A percentile compares a stretch with the other conserved stretches of the same genome.
These are phyloP conservation scores for Trapa bicornis DNA, from an alignment of 345 rosid genomes.

Conservation along the genomic window DNA sequence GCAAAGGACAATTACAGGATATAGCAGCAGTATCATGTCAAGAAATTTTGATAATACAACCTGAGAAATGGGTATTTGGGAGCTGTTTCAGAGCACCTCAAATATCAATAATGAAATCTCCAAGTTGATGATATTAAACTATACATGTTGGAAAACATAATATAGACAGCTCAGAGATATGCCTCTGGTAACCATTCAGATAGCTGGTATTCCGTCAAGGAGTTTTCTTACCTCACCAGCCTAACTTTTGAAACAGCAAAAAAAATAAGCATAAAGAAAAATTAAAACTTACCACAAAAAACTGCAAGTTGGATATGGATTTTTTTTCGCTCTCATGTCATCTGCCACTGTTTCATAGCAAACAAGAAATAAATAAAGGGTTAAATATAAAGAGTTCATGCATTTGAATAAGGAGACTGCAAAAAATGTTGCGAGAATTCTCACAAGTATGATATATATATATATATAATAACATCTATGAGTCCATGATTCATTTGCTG, in stretches of 20 bases:
- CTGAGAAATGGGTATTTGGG: neutral
- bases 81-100: no score
- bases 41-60: neutral
- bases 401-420: neutral
- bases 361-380: slow-evolving; percentile 7
- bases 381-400: neutral
- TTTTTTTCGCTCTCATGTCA: neutral
- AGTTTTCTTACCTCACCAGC: neutral
- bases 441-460: neutral
- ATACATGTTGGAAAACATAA: neutral
- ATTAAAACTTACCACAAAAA: neutral
- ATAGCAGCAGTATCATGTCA: neutral
- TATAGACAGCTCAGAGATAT: neutral
- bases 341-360: slow-evolving; percentile 52
- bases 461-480: neutral
- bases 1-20: neutral
- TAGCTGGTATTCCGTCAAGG: neutral
- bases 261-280: neutral
- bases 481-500: neutral
- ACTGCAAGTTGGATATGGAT: neutral
- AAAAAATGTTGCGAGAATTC: no score
- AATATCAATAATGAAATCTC: neutral
- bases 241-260: neutral
- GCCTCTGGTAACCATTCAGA: neutral
- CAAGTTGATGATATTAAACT: neutral